Evolutionary conservation across 2,329 filamentous ascomycete species (phyloP).

Genomic region (Hysterium pulicare): DNA sequence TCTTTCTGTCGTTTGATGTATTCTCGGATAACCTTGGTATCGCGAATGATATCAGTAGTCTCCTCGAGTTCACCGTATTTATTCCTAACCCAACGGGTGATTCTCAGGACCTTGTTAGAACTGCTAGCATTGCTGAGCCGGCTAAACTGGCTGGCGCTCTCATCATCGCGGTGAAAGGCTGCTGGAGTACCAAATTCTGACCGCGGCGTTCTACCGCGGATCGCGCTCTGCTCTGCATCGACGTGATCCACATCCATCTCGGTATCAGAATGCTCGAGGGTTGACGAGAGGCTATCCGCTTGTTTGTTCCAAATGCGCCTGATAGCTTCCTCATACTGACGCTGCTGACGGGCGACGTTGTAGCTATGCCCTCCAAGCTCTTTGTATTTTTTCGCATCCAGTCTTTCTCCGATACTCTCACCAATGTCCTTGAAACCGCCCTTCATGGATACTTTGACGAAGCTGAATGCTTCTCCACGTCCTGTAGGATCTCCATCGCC

Average conservation of each 20-base stretch:
- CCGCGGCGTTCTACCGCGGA: conserved; percentile 58
- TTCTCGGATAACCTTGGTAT: conserved; percentile 82
- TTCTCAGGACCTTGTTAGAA: conserved; percentile 66
- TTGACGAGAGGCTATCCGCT: conserved; percentile 71
- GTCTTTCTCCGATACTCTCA: conserved; percentile 81
- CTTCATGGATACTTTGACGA: conserved; percentile 98
- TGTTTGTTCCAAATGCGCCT: conserved; percentile 90
- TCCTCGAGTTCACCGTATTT: conserved; percentile 62
- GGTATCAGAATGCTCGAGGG: conserved; percentile 69
- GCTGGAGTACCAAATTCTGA: conserved; percentile 63
- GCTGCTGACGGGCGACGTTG: conserved; percentile 92
- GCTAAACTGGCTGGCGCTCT: conserved; percentile 59
- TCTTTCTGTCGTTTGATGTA: conserved; percentile 78
- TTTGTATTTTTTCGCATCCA: conserved; percentile 70
- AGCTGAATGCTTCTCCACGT: conserved; percentile 90
- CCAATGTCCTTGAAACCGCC: conserved; percentile 90
- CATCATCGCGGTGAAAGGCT: conserved; percentile 59
- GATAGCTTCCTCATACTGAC: conserved; percentile 87
- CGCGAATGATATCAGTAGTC: conserved; percentile 62
- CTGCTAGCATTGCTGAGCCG: conserved; percentile 56
- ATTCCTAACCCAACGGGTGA: conserved; percentile 65
- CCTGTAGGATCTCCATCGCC: conserved; percentile 94
- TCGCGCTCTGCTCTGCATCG: conserved; percentile 43
- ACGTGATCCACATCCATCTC: conserved; percentile 62
- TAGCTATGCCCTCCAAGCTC: conserved; percentile 86